Base-by-base conservation (phyloP, 139 green algal species). In the Desmodesmus armatus region DNA sequence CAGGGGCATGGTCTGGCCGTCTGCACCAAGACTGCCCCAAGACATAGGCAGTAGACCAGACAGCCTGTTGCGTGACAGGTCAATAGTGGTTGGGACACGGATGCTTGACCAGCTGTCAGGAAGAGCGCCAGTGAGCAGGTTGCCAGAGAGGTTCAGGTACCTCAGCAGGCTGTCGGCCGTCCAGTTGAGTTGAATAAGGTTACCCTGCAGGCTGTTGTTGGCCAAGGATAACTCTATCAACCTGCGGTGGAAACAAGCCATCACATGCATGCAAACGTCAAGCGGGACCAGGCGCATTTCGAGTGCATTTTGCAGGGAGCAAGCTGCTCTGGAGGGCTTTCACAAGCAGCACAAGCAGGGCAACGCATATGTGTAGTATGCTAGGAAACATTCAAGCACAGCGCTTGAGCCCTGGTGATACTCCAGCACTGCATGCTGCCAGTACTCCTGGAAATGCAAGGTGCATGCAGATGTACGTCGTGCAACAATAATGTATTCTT, bases 11-110 rank as follows among this genome's bases (percentile, higher is more conserved):
- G 40, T n/a, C 6, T 31, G 0, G 2, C 55, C 37, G 40, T 82
- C 76, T 19, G 55, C 53, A 2, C 76, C 76, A 82, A 40, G 25
- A 15, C 19, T 7, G 5, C 55, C 37, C 76, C 31, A 58, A 15
- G 19, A 35, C 19, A 55, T 25, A 39, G 76, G 76, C 47, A 82
- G 62, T 27, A 77, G 25, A 19, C 51, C 55, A 27, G 43, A 60
- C n/a, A 88, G 39, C 21, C 66, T 85, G 84, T 85, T 85, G 29
- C 11, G 31, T 29, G 29, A 43, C 29, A 88, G 4, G 15, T 88
- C 83, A 19, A 88, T 63, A 29, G 63, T 74, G 6, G 43, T 19
- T 3, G 72, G 63, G 31, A 27, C 23, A 0, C 51, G 47, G 11
- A 85, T 29, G 1, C 19, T 2, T 9, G 39, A 41, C 82, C 82